Evolutionary conservation across 345 rosid species (phyloP).

Genomic region (Hibiscus syriacus): DNA sequence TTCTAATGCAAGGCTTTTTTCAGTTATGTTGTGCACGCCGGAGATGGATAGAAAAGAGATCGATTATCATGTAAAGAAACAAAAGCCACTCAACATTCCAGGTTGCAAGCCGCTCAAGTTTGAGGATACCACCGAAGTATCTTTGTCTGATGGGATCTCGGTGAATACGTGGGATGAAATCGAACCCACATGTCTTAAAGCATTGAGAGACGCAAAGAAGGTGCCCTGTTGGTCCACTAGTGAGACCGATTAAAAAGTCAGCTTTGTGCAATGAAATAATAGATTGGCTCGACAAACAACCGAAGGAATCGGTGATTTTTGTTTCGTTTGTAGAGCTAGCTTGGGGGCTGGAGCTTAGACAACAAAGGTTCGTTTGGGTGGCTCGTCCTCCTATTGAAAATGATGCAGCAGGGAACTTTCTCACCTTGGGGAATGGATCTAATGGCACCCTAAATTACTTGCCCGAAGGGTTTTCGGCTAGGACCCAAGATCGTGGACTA

Average conservation of each 20-base stretch:
- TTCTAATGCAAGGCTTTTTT: constrained; percentile 44
- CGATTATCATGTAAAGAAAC: constrained; percentile 19
- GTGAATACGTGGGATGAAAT: constrained; percentile 44
- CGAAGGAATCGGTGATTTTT: constrained; percentile 42
- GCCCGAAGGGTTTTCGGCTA: constrained; percentile 46
- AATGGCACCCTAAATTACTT: constrained; percentile 17
- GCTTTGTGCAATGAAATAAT: not conserved
- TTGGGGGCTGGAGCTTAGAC: constrained; percentile 53
- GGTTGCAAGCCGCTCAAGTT: constrained; percentile 38
- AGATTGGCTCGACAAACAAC: constrained; percentile 51
- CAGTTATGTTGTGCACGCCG: constrained; percentile 27
- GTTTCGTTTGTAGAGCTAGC: constrained; percentile 57
- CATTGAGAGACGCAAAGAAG: constrained; percentile 16
- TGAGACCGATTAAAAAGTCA: constrained; percentile 4
- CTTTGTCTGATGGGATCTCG: constrained; percentile 38
- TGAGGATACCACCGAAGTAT: constrained; percentile 23
- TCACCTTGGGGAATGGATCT: not conserved
- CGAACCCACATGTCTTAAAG: constrained; percentile 27
- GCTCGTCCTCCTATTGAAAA: constrained; percentile 18
- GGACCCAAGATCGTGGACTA: constrained; percentile 17
- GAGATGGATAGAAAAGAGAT: constrained; percentile 12
- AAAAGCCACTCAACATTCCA: constrained; percentile 30
- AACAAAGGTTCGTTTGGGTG: constrained; percentile 33
- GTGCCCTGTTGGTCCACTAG: constrained; percentile 42
- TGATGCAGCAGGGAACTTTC: constrained; percentile 13